Percentiles rank a stretch among this genome's conserved stretches.
Evolutionary conservation across 345 rosid species (phyloP).

Genomic region (Gossypium arboreum): DNA sequence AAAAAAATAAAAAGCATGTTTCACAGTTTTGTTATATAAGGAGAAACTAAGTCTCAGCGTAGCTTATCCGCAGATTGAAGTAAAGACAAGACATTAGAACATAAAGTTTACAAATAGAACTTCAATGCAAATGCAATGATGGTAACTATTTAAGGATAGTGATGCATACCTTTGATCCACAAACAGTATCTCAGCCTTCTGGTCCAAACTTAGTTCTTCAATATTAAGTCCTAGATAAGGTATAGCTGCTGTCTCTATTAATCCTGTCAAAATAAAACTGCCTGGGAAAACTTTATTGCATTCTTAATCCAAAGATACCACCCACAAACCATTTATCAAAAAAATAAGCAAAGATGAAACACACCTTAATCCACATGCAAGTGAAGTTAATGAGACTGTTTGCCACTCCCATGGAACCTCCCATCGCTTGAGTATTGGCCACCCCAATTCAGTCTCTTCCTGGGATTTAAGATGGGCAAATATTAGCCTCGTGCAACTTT

Average conservation of each 20-base stretch:
- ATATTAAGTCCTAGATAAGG: conserved; percentile 56
- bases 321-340: not conserved
- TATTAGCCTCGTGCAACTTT: too few species aligned
- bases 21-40: too few species aligned
- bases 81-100: not conserved
- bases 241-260: conserved; percentile 19
- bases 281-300: conserved; percentile 12
- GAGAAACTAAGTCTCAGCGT: too few species aligned
- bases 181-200: conserved; percentile 76
- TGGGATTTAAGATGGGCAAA: conserved; percentile 8
- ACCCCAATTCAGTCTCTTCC: conserved; percentile 33
- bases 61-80: too few species aligned
- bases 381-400: conserved; percentile 73
- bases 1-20: not conserved
- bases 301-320: conserved; percentile 3
- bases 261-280: conserved; percentile 17
- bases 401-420: conserved; percentile 93
- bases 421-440: conserved; percentile 79
- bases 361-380: conserved; percentile 89
- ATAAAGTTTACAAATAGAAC: not conserved
- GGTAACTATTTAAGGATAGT: not conserved
- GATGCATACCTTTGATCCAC: conserved; percentile 67
- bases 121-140: not conserved
- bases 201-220: conserved; percentile 71
- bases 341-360: conserved; percentile 8